A percentile compares a stretch with the other conserved stretches of the same genome.
phyloP scores from a whole-genome alignment of 352 stramenopile species.

The Phytophthora idaei region DNA sequence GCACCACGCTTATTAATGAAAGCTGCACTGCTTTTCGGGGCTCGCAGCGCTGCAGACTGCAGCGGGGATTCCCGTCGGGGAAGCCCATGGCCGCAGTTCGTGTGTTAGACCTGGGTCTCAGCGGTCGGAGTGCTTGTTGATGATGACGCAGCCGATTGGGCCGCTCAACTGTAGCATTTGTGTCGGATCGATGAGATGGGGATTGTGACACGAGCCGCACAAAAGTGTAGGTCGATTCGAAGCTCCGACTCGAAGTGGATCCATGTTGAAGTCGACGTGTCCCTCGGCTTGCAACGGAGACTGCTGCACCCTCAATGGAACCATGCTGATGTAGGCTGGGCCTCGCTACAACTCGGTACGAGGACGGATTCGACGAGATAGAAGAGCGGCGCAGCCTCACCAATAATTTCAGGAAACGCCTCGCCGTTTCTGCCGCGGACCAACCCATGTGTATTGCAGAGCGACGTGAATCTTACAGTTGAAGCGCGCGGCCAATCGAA shows the following conservation, averaged over 20 bases:
- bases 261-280: conserved; percentile 20
- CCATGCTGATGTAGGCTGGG: too few species aligned
- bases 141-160: background rate
- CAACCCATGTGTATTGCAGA: background rate
- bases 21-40: too few species aligned
- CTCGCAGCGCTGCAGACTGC: too few species aligned
- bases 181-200: background rate
- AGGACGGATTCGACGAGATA: too few species aligned
- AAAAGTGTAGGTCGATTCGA: conserved; percentile 21
- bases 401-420: conserved; percentile 15
- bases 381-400: too few species aligned
- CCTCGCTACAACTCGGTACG: too few species aligned
- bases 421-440: conserved; percentile 14
- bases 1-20: too few species aligned
- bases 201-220: background rate
- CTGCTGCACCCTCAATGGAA: background rate
- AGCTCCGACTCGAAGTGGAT: background rate
- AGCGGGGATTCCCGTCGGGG: too few species aligned
- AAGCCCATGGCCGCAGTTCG: too few species aligned
- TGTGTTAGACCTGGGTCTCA: too few species aligned
- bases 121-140: too few species aligned
- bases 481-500: conserved; percentile 1
- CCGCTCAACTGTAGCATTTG: background rate
- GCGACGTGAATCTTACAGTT: background rate
- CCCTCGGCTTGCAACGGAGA: background rate